Evolutionary conservation across 345 rosid species (phyloP).

Genomic region (Populus euphratica): DNA sequence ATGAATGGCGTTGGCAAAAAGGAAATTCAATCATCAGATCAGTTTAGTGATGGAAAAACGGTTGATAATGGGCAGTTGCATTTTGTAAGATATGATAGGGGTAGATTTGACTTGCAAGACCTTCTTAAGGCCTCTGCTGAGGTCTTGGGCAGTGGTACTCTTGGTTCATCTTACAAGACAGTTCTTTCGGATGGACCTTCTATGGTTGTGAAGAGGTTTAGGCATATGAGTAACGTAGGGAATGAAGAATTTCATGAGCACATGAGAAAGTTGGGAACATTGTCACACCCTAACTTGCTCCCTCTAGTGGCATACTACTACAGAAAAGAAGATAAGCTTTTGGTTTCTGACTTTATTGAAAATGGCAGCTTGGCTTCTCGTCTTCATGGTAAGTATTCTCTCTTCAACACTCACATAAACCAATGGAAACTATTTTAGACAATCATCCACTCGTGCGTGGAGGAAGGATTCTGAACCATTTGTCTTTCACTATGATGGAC

Average conservation of each 20-base stretch:
- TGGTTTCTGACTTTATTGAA: slow-evolving; percentile 56
- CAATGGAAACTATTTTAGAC: background rate
- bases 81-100: slow-evolving; percentile 50
- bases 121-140: slow-evolving; percentile 78
- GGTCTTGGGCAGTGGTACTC: slow-evolving; percentile 67
- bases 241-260: slow-evolving; percentile 65
- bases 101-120: slow-evolving; percentile 66
- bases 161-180: slow-evolving; percentile 84
- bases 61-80: slow-evolving; percentile 35
- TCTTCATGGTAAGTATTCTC: slow-evolving; percentile 51
- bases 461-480: background rate
- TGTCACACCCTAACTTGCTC: slow-evolving; percentile 73
- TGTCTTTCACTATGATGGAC: too few species aligned
- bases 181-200: slow-evolving; percentile 46
- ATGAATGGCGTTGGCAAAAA: slow-evolving; percentile 13
- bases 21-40: slow-evolving; percentile 21
- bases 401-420: background rate
- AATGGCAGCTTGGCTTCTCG: slow-evolving; percentile 78
- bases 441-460: background rate
- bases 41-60: slow-evolving; percentile 4
- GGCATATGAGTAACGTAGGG: slow-evolving; percentile 52
- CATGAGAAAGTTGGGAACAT: slow-evolving; percentile 59
- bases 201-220: slow-evolving; percentile 76
- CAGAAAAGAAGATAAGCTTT: slow-evolving; percentile 77
- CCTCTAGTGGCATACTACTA: slow-evolving; percentile 64